A percentile compares a stretch with the other conserved stretches of the same genome.
Conservation (phyloP, 495 filamentous ascomycete species). For the Mycothermus thermophilus region DNA sequence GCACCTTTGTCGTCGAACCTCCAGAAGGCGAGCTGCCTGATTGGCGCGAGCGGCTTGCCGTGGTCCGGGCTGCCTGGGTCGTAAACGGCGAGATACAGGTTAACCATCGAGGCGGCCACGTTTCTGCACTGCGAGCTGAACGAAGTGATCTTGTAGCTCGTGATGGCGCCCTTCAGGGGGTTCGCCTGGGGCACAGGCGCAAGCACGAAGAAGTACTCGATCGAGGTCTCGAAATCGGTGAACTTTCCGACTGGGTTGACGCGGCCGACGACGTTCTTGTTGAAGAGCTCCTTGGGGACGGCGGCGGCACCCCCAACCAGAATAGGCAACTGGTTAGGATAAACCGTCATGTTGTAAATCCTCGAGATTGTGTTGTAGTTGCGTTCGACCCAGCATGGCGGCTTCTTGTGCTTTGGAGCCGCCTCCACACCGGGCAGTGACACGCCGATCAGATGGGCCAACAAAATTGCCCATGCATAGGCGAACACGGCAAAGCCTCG, state of each 20-base stretch:
- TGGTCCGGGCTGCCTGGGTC: conserved; percentile 15
- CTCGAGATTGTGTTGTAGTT: conserved; percentile 24
- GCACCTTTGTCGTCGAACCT: conserved; percentile 21
- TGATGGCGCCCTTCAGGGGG: conserved; percentile 16
- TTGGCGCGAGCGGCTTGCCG: conserved; percentile 15
- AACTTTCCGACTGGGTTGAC: conserved; percentile 27
- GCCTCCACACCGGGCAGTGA: not conserved
- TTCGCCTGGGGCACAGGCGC: conserved; percentile 20
- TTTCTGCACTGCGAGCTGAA: conserved; percentile 21
- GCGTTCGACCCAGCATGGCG: conserved; percentile 16
- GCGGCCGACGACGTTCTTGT: conserved; percentile 18
- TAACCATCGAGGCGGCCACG: conserved; percentile 22
- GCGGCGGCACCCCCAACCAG: conserved; percentile 14
- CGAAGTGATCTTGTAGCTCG: conserved; percentile 20
- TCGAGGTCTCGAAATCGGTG: conserved; percentile 22
- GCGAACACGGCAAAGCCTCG: too few species aligned
- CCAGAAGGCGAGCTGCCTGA: conserved; percentile 28
- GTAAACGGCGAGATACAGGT: conserved; percentile 21
- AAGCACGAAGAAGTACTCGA: conserved; percentile 29
- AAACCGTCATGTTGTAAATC: conserved; percentile 31
- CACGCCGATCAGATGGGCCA: not conserved
- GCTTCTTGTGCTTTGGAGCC: not conserved
- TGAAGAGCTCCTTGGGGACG: conserved; percentile 26
- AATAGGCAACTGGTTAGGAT: conserved; percentile 27
- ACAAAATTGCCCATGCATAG: too few species aligned